Conservation (phyloP, 306 rosid species). For the Hippophae tibetana region DNA sequence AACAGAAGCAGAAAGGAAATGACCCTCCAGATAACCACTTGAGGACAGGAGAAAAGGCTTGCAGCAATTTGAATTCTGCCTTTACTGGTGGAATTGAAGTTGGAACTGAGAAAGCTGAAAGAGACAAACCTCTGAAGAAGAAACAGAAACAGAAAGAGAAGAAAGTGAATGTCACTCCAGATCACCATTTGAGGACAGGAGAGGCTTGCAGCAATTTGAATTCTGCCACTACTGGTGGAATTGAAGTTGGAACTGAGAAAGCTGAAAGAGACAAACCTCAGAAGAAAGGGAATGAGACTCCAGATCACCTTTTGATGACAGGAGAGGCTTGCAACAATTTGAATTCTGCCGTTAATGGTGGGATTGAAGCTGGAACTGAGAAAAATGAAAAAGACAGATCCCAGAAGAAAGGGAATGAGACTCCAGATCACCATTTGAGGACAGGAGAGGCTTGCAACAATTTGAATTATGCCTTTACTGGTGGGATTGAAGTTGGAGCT, state of each 20-base stretch:
- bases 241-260: not conserved
- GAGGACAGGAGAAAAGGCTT: not conserved
- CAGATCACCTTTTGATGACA: not conserved
- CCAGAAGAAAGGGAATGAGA: not conserved
- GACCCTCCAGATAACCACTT: not conserved
- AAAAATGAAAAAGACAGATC: not conserved
- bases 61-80: not conserved
- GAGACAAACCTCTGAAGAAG: not conserved
- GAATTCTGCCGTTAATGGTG: not conserved
- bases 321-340: not conserved
- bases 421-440: not conserved
- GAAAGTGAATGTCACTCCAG: not conserved
- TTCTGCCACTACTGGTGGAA: not conserved
- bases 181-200: not conserved
- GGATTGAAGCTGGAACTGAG: not conserved
- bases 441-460: not conserved
- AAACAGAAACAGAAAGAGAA: too few species aligned
- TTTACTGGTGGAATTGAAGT: not conserved
- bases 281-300: not conserved
- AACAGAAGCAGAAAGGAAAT: not conserved
- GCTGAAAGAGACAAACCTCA: not conserved
- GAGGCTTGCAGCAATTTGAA: not conserved
- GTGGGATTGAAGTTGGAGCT: not conserved
- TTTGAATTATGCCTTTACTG: not conserved
- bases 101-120: too few species aligned